Evolutionary conservation across 1,284 basidiomycete genomes (phyloP).

Genomic region (Macrocystidia cucumis): DNA sequence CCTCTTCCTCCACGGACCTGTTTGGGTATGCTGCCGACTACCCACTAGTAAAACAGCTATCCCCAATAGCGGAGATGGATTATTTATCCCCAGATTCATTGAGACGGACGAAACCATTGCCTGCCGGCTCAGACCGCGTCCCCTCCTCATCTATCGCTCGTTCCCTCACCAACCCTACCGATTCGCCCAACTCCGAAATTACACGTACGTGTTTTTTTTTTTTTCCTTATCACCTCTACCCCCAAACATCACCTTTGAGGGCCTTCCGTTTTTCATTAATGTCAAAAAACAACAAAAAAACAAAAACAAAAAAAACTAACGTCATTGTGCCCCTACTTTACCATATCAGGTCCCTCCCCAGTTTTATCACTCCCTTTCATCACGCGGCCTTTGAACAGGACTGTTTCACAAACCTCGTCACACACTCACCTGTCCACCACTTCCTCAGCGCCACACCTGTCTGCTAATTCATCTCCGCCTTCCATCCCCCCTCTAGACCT

Average conservation of each 20-base stretch:
- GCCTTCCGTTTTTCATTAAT: background rate
- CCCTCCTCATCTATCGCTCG: constrained; percentile 12
- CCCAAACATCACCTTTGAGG: no score
- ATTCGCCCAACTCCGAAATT: constrained; percentile 25
- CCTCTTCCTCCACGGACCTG: constrained; percentile 19
- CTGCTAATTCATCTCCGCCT: constrained; percentile 29
- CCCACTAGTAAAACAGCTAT: constrained; percentile 35
- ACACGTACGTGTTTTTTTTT: constrained; percentile 22
- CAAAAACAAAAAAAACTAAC: no score
- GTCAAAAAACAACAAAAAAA: no score
- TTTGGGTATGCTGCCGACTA: constrained; percentile 28
- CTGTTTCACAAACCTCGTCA: constrained; percentile 49
- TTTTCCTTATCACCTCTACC: constrained; percentile 3
- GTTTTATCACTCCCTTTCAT: constrained; percentile 39
- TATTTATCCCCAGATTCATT: constrained; percentile 40
- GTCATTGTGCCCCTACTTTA: no score
- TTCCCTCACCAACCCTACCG: constrained; percentile 17
- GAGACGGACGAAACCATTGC: constrained; percentile 24
- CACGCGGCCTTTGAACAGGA: constrained; percentile 45
- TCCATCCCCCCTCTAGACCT: constrained; percentile 50
- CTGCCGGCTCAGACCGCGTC: constrained; percentile 10
- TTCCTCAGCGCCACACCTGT: constrained; percentile 16
- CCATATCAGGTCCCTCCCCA: constrained; percentile 28
- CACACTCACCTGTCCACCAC: constrained; percentile 40
- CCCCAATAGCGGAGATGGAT: constrained; percentile 47